These are phyloP conservation scores for Pholiota microspora DNA, from an alignment of 768 basidiomycete species.

Conservation along the genomic window DNA sequence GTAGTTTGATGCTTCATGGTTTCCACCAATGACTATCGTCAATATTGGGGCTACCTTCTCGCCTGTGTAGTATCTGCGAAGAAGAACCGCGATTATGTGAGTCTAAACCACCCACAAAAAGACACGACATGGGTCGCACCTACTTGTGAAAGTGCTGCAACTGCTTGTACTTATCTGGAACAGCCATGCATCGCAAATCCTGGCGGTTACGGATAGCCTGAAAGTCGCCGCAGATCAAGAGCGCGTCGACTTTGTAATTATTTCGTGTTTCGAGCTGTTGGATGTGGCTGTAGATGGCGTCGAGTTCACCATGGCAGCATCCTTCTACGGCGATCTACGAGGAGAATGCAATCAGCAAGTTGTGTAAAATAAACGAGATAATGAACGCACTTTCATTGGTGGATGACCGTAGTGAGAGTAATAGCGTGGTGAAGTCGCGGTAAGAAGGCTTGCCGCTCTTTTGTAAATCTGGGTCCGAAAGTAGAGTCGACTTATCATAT, in stretches of 20 bases:
- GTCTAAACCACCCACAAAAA: not conserved
- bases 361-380: not conserved
- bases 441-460: too few species aligned
- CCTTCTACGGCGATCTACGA: slow-evolving; percentile 84
- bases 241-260: slow-evolving; percentile 71
- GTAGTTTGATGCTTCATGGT: slow-evolving; percentile 97
- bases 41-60: slow-evolving; percentile 78
- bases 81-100: slow-evolving; percentile 2
- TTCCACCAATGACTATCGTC: slow-evolving; percentile 95
- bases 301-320: slow-evolving; percentile 94
- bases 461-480: too few species aligned
- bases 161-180: slow-evolving; percentile 83
- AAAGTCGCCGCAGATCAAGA: slow-evolving; percentile 96
- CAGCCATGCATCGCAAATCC: slow-evolving; percentile 89
- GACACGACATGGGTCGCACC: slow-evolving; percentile 20
- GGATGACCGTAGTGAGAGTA: not conserved
- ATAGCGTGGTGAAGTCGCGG: not conserved
- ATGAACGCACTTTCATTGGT: slow-evolving; percentile 4
- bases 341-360: not conserved
- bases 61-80: slow-evolving; percentile 80
- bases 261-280: slow-evolving; percentile 57
- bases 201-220: slow-evolving; percentile 84
- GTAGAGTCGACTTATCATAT: too few species aligned
- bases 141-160: slow-evolving; percentile 86
- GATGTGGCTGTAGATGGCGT: slow-evolving; percentile 79